Conservation (phyloP, 164 flowering plant species). For the Vitis vinifera region DNA sequence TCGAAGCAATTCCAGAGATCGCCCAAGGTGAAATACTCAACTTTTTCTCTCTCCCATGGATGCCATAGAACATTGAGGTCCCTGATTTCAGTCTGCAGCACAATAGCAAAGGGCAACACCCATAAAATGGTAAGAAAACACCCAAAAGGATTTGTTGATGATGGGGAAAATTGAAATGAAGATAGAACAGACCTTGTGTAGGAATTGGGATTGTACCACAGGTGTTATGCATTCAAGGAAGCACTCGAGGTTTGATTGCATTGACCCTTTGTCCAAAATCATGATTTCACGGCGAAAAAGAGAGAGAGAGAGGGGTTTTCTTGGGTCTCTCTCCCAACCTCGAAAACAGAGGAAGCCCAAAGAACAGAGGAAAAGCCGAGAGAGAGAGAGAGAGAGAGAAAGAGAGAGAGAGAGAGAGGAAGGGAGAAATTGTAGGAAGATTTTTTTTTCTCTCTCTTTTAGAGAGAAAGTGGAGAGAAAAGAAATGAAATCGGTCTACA, state of each 20-base stretch:
- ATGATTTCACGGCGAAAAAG: slow-evolving; percentile 17
- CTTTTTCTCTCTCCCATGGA: slow-evolving; percentile 79
- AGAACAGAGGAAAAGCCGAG: slow-evolving; percentile 1
- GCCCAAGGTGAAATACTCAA: slow-evolving; percentile 74
- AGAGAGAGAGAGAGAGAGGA: slow-evolving; percentile 13
- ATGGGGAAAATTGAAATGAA: not conserved
- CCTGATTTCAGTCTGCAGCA: slow-evolving; percentile 56
- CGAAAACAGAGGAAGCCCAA: slow-evolving; percentile 13
- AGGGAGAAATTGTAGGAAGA: slow-evolving; percentile 26
- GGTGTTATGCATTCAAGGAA: slow-evolving; percentile 89
- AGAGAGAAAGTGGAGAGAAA: slow-evolving; percentile 14
- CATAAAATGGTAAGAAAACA: not conserved
- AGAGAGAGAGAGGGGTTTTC: slow-evolving; percentile 18
- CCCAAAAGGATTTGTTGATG: too few relatives aligned
- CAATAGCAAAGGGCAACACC: not conserved
- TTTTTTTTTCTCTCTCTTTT: slow-evolving; percentile 5
- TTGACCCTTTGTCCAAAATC: slow-evolving; percentile 39
- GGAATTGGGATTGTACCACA: slow-evolving; percentile 59
- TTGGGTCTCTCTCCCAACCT: slow-evolving; percentile 32
- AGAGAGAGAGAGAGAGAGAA: not conserved
- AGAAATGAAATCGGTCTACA: slow-evolving; percentile 16
- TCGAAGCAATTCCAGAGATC: slow-evolving; percentile 90
- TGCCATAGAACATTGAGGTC: slow-evolving; percentile 79
- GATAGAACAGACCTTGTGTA: slow-evolving; percentile 62
- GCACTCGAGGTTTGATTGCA: slow-evolving; percentile 74